These are phyloP conservation scores for Starmerella bacillaris DNA, from an alignment of 805 yeast species.

Conservation along the genomic window DNA sequence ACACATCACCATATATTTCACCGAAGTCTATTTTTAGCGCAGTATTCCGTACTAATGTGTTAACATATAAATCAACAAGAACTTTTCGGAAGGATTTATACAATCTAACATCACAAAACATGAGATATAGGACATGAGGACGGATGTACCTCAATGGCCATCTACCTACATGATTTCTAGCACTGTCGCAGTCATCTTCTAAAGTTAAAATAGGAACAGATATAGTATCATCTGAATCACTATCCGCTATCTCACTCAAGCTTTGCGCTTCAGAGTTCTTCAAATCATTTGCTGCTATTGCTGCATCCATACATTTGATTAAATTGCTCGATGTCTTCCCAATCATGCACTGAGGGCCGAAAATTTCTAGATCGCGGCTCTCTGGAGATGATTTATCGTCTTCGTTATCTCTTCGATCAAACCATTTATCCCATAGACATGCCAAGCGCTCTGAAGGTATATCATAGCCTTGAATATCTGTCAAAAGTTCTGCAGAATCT, in stretches of 20 bases:
- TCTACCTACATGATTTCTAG: too few species aligned
- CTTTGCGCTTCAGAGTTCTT: too few species aligned
- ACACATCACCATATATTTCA: conserved; percentile 68
- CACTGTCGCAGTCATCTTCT: too few species aligned
- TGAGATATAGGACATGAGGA: conserved; percentile 37
- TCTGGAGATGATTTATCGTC: background rate
- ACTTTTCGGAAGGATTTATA: conserved; percentile 44
- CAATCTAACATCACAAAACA: conserved; percentile 50
- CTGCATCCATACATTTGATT: background rate
- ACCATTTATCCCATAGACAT: background rate
- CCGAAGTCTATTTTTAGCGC: conserved; percentile 41
- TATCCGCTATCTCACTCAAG: too few species aligned
- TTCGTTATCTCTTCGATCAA: background rate
- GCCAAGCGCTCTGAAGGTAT: background rate
- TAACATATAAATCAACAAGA: conserved; percentile 47
- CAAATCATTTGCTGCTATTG: too few species aligned
- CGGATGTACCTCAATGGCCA: too few species aligned
- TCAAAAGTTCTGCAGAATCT: background rate
- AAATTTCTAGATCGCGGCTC: conserved; percentile 5
- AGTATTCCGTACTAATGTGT: conserved; percentile 44
- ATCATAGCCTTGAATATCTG: background rate
- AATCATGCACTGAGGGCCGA: conserved; percentile 4
- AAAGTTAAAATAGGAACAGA: too few species aligned
- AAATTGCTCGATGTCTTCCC: background rate
- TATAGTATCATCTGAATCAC: too few species aligned